These are phyloP conservation scores for Phoenix dactylifera DNA, from an alignment of 176 grass and related monocot species.

Conservation along the genomic window DNA sequence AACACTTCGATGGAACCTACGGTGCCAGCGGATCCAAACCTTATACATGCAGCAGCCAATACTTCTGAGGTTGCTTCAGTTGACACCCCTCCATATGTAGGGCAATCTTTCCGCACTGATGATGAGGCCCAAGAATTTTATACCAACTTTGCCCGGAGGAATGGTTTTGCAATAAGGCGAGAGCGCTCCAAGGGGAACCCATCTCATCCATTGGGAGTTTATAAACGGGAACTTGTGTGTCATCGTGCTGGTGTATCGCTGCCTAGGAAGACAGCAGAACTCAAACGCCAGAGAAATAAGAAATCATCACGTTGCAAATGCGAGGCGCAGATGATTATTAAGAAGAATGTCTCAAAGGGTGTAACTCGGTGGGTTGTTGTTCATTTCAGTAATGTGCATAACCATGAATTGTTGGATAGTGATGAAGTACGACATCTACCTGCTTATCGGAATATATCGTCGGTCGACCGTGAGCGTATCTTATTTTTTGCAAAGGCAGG, in stretches of 20 bases:
- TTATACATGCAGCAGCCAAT: slow-evolving; percentile 2
- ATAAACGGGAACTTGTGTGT: slow-evolving; percentile 44
- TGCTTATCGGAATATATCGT: slow-evolving; percentile 42
- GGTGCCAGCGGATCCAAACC: slow-evolving; percentile 8
- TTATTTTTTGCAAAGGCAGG: slow-evolving; percentile 36
- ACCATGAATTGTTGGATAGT: slow-evolving; percentile 42
- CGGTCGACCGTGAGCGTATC: slow-evolving; percentile 30
- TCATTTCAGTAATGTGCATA: slow-evolving; percentile 45
- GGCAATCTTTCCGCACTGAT: slow-evolving; percentile 35
- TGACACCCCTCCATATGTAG: slow-evolving; percentile 27
- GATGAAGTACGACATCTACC: slow-evolving; percentile 35
- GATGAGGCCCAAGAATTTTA: slow-evolving; percentile 45
- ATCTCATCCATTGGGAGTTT: slow-evolving; percentile 37
- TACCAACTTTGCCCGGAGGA: slow-evolving; percentile 35
- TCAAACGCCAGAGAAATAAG: slow-evolving; percentile 42
- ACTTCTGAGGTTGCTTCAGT: neutral
- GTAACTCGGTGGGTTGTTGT: slow-evolving; percentile 28
- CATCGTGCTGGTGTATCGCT: slow-evolving; percentile 38
- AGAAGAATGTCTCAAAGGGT: slow-evolving; percentile 43
- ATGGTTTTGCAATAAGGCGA: slow-evolving; percentile 37
- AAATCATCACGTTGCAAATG: slow-evolving; percentile 42
- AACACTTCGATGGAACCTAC: slow-evolving; percentile 12
- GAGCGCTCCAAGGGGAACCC: slow-evolving; percentile 50
- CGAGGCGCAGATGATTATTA: slow-evolving; percentile 49
- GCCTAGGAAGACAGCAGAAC: slow-evolving; percentile 32